Percentiles rank a stretch among this genome's conserved stretches.
phyloP scores from a whole-genome alignment of 129 eudicot genomes.

The Daucus carota region DH1_v3.0 NC_030389.2:13223501-13224000 shows the following conservation, averaged over 20 bases:
- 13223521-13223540: constrained; percentile 95
- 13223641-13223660: not conserved
- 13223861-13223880: constrained; percentile 1
- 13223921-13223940: constrained; percentile 85
- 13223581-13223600: constrained; percentile 99
- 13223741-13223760: not conserved
- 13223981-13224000: constrained; percentile 66
- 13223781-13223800: too few relatives aligned
- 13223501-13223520: constrained; percentile 98
- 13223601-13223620: constrained; percentile 3
- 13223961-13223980: constrained; percentile 92
- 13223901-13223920: constrained; percentile 15
- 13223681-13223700: constrained; percentile 91
- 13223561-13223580: constrained; percentile 90
- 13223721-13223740: not conserved
- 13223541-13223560: constrained; percentile 89
- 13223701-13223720: constrained; percentile 75
- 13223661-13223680: constrained; percentile 49
- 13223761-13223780: too few relatives aligned
- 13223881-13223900: not conserved
- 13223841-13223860: not conserved
- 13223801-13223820: not conserved
- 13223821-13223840: not conserved
- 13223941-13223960: constrained; percentile 78
- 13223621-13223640: constrained; percentile 12